Percentiles rank a stretch among this genome's conserved stretches.
Conservation (phyloP, 805 yeast genomes). For the Cyberlindnera subsufficiens region DNA sequence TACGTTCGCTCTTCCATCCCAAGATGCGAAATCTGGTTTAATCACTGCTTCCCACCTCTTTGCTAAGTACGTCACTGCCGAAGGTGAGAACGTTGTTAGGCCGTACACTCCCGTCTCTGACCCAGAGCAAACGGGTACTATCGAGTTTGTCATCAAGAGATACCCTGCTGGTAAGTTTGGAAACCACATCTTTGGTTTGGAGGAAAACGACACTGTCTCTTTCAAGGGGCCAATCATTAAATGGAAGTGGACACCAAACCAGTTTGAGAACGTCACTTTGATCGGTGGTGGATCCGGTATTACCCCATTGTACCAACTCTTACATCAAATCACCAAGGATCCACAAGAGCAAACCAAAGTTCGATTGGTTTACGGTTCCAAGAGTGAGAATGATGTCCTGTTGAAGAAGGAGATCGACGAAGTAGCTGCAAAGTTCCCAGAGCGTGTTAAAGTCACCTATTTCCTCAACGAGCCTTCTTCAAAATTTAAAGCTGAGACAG, state of each 20-base stretch:
- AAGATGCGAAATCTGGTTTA: constrained; percentile 70
- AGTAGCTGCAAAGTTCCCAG: constrained; percentile 61
- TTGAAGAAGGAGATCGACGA: constrained; percentile 72
- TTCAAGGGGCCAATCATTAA: constrained; percentile 93
- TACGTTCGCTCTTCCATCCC: constrained; percentile 60
- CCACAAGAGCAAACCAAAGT: constrained; percentile 88
- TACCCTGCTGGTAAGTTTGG: constrained; percentile 86
- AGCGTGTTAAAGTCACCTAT: constrained; percentile 71
- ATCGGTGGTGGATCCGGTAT: constrained; percentile 98
- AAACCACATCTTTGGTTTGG: constrained; percentile 61
- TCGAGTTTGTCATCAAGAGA: constrained; percentile 78
- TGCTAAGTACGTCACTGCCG: constrained; percentile 75
- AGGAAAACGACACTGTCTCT: constrained; percentile 73
- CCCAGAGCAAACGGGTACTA: constrained; percentile 59
- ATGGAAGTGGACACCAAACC: constrained; percentile 87
- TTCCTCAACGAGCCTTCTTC: constrained; percentile 62
- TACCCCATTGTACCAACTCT: constrained; percentile 88
- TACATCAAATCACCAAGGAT: constrained; percentile 69
- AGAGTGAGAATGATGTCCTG: constrained; percentile 73
- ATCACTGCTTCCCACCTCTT: constrained; percentile 72
- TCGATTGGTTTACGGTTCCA: constrained; percentile 73
- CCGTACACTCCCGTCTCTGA: constrained; percentile 79
- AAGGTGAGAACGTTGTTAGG: constrained; percentile 80
- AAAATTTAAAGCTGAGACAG: constrained; percentile 49
- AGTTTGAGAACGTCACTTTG: constrained; percentile 70